Conservation (phyloP, 768 basidiomycete species). For the Agaricus blazei region DNA sequence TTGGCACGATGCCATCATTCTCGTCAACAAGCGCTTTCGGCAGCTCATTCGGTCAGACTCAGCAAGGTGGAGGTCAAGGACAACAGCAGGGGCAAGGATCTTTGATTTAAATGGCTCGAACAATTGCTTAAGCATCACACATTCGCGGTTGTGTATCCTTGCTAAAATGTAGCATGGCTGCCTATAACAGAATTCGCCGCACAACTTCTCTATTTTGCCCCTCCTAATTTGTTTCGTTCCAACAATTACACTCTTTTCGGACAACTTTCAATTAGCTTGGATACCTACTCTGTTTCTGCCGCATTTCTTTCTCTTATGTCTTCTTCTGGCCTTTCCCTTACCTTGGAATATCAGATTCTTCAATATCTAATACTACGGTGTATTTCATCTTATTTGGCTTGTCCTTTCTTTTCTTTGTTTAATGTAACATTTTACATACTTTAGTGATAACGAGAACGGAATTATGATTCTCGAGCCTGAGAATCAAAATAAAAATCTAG, state of each 20-base stretch:
- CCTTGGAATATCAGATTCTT: background rate
- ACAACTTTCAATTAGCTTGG: constrained; percentile 12
- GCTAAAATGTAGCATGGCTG: background rate
- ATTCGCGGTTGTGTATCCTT: background rate
- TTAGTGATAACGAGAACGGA: background rate
- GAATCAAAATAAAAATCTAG: background rate
- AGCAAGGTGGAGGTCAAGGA: constrained; percentile 9
- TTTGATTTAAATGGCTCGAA: constrained; percentile 35
- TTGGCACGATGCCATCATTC: constrained; percentile 3
- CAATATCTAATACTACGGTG: background rate
- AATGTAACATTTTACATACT: constrained; percentile 4
- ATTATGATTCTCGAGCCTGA: background rate
- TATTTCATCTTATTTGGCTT: background rate
- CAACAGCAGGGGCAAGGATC: constrained; percentile 41
- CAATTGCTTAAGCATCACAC: background rate
- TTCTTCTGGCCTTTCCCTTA: constrained; percentile 1
- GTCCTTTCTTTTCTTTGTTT: constrained; percentile 8
- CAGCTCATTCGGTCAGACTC: background rate
- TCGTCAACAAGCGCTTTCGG: background rate
- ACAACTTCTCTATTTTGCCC: constrained; percentile 13
- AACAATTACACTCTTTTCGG: background rate
- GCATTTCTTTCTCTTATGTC: background rate
- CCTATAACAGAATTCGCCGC: no score
- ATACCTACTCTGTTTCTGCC: constrained; percentile 11
- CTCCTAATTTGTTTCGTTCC: background rate